Evolutionary conservation across 139 green algal genomes (phyloP).

Genomic region (Picochlorum sp.): DNA sequence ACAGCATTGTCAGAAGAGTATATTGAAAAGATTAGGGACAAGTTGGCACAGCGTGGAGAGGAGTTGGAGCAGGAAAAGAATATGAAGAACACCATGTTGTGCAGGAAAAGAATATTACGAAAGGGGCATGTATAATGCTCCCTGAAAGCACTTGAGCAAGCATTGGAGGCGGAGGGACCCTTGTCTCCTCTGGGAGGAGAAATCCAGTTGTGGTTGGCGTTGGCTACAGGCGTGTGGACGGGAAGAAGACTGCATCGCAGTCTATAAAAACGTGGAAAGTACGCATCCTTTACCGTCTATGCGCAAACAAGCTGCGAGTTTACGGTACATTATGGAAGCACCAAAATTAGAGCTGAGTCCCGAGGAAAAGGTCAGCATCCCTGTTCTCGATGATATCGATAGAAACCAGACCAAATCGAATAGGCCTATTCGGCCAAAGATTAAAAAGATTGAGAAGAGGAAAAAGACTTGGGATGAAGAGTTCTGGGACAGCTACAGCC

Average conservation of each 20-base stretch:
- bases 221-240: slow-evolving; percentile 67
- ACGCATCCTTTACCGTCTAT: slow-evolving; percentile 29
- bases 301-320: slow-evolving; percentile 30
- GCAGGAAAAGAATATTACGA: slow-evolving; percentile 38
- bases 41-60: slow-evolving; percentile 47
- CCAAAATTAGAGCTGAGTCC: slow-evolving; percentile 57
- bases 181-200: slow-evolving; percentile 62
- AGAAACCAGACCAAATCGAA: slow-evolving; percentile 9
- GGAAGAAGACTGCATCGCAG: slow-evolving; percentile 63
- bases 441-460: slow-evolving; percentile 6
- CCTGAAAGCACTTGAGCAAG: slow-evolving; percentile 42
- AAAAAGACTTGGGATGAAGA: slow-evolving; percentile 52
- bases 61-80: slow-evolving; percentile 33
- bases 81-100: slow-evolving; percentile 22
- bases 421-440: neutral
- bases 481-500: slow-evolving; percentile 53
- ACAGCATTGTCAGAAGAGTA: slow-evolving; percentile 47
- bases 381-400: slow-evolving; percentile 50
- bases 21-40: slow-evolving; percentile 64
- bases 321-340: slow-evolving; percentile 79
- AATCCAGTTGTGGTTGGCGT: slow-evolving; percentile 73
- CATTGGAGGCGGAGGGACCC: slow-evolving; percentile 43
- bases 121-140: slow-evolving; percentile 50
- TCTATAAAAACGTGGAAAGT: slow-evolving; percentile 59
- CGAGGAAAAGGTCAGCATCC: slow-evolving; percentile 69